Evolutionary conservation across 345 rosid genomes (phyloP), one percentile per base, ranked within the genome.

Genomic region (Combretum micranthum): DNA sequence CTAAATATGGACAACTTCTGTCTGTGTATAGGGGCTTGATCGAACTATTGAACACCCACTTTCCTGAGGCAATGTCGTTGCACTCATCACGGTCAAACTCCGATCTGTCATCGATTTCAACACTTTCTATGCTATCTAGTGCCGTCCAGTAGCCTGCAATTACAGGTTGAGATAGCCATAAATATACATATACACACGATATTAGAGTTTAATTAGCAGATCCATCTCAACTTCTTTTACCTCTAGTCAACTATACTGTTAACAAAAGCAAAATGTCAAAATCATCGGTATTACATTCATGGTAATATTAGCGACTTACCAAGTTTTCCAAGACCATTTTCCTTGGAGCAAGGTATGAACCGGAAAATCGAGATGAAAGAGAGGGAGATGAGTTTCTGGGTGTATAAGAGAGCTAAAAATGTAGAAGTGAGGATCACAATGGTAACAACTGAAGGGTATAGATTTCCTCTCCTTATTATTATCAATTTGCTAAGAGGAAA

Each of bases 1-100:
- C 98, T 16, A 92, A 64, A 73, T 92, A 92, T 0, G 87, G 90
- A 65, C 98, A 92, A 63, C 83, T 77, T 64, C 64, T 62, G 48
- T 88, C 98, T 4, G 95, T 72, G 72, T 92, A 92, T 18, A 92
- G 55, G 46, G 96, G 95, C 78, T 67, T 66, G 42, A 61, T 56
- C 25, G 93, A 75, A 54, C 77, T 72, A 62, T 88, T 86, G 61
- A 69, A 88, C 42, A 83, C 84, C 98, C 96, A 92, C 61, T 84
- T 86, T 18, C 98, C 98, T 4, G 72, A 68, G 4, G 73, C 32
- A 3, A 54, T 82, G 11, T 83, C 79, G 20, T 71, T 74, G 71
- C 96, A 88, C 49, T 86, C 98, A 67, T 86, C 96, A 0, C 80
- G 77, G 59, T 92, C 87, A 39, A 92, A 92, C 60, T 92, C 95